Evolutionary conservation across 2,329 filamentous ascomycete species (phyloP), one percentile per base, ranked within the genome.

Genomic region (Penicillium hordei): DNA sequence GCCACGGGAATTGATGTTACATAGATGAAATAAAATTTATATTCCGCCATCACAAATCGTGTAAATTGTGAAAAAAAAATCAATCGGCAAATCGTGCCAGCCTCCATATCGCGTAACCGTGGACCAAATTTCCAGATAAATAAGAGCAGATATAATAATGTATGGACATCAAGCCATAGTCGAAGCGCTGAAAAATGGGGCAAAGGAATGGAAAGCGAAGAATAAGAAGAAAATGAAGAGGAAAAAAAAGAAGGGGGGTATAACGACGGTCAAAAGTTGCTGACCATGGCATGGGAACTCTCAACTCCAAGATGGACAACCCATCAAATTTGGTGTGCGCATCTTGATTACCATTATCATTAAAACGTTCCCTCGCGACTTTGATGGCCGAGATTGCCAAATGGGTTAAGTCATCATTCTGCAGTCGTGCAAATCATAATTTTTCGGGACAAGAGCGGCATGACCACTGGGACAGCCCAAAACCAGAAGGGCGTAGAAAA

Each of bases 321-420:
- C 48, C 33, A 56, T 48, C 44, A 48, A 52, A 53, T 39, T 48
- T 25, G 50, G 49, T 27, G 55, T 59, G 54, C 55, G 45, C 57
- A 59, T 63, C 61, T 57, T 54, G 60, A 71, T 73, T 72, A 72
- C 60, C 66, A 74, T 73, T 73, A 73, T 65, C 59, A 72, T 72
- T 72, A 72, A 63, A 64, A 65, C 63, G 63, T 65, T 67, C 63
- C 60, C 64, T 62, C 58, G 55, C 54, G 55, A 60, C 55, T 59
- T 51, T 50, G 57, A 36, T 58, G 36, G 59, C 57, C 50, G 56
- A 46, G 60, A 57, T 56, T 64, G 54, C 57, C 61, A 65, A 64
- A 59, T 60, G 64, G 58, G 59, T 67, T 64, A 66, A 60, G 59
- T 67, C 58, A 60, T 71, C 65, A 66, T 70, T 66, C 65, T 58